Evolutionary conservation across 805 yeast genomes (phyloP).

Genomic region (Tetrapisispora fleetii): DNA sequence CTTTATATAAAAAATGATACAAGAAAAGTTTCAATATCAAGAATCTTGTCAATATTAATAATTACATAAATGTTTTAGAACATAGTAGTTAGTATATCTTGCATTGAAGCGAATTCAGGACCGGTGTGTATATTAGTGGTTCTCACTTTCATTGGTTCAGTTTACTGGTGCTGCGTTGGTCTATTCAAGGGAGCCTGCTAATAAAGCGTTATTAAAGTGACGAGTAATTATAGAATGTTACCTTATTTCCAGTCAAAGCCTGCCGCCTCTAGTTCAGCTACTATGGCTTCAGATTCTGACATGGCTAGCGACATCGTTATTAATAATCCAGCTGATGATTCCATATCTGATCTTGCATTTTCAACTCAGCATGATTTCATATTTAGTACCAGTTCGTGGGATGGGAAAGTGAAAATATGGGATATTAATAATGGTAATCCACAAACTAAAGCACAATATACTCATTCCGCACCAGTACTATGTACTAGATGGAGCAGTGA

Average conservation of each 20-base stretch:
- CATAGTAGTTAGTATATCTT: no score
- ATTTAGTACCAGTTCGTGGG: constrained; percentile 88
- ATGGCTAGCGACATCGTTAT: constrained; percentile 61
- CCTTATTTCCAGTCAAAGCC: constrained; percentile 11
- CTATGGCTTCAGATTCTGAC: constrained; percentile 26
- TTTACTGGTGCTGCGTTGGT: no score
- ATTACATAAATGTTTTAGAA: no score
- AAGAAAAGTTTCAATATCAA: no score
- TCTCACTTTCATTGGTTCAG: no score
- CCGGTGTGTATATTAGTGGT: no score
- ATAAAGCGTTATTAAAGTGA: neutral
- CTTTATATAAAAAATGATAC: neutral
- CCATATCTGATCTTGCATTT: constrained; percentile 73
- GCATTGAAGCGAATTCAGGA: no score
- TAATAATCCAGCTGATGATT: constrained; percentile 81
- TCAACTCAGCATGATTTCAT: constrained; percentile 78
- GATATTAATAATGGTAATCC: constrained; percentile 74
- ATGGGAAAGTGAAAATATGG: constrained; percentile 84
- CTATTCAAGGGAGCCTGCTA: neutral
- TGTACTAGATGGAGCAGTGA: constrained; percentile 78
- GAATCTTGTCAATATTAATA: no score
- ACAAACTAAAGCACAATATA: constrained; percentile 81
- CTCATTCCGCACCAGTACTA: constrained; percentile 83
- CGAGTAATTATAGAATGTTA: neutral
- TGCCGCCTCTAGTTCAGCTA: constrained; percentile 5